Evolutionary conservation across 331 rosid genomes (phyloP), one percentile per base, ranked within the genome.

Genomic region (Spiraea crenata): DNA sequence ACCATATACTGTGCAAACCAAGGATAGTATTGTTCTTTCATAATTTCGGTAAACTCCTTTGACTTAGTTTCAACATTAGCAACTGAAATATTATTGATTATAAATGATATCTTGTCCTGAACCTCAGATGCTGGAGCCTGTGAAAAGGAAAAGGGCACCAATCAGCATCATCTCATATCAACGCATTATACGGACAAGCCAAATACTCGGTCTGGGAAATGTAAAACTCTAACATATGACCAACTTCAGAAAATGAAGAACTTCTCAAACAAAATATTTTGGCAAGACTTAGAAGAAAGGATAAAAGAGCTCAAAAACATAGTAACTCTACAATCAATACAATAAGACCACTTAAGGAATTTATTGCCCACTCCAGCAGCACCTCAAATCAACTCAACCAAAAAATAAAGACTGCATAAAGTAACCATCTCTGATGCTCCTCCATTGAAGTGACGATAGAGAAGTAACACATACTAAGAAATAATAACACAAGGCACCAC

Each of bases 1-100:
- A 95, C 99, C 96, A 95, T 91, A 80, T 95, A 95, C 79, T 95
- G 90, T 0, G 99, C 98, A 88, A 95, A 95, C 99, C 99, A 95
- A 25, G 98, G 90, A 86, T 86, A 78, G 78, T 86, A 86, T 74
- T 85, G 96, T 82, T 88, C 98, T 79, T 91, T 89, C 72, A 91
- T 74, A 79, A 88, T 79, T 67, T 95, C 98, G 35, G 79, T 69
- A 46, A 91, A 76, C 55, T 91, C 96, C 78, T 86, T 95, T 63
- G 92, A 85, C 81, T 91, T 95, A 47, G 82, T 82, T 71, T 95
- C 99, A 67, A 84, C 31, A 78, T 95, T 95, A 67, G 90, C 64
- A 76, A 57, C 78, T 46, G 99, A 85, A 67, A 95, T 81, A 78
- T 95, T 95, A 72, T 95, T 95, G 65, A 91, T 90, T 60, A 95